phyloP scores from a whole-genome alignment of 225 moss, liverwort and hornwort genomes.

The Polytrichum formosum region DNA sequence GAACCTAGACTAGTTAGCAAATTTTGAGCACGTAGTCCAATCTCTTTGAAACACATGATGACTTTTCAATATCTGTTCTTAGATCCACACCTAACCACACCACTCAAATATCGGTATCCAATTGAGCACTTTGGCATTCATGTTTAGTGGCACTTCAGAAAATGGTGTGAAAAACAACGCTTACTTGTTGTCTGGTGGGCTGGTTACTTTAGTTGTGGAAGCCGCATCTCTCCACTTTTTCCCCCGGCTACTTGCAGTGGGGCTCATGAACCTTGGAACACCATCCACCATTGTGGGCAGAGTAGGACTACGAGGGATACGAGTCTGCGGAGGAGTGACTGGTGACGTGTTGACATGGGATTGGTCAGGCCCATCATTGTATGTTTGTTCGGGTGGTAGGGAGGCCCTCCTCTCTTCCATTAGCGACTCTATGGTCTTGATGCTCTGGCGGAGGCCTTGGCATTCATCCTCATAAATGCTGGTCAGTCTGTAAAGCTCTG shows the following conservation, averaged over 20 bases:
- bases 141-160: too few relatives aligned
- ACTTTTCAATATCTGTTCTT: too few relatives aligned
- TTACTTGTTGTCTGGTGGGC: slow-evolving; percentile 3
- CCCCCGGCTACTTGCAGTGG: slow-evolving; percentile 16
- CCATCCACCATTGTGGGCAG: background rate
- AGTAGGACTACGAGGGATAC: background rate
- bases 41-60: too few relatives aligned
- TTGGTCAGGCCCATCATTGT: background rate
- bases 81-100: too few relatives aligned
- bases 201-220: background rate
- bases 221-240: slow-evolving; percentile 3
- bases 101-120: too few relatives aligned
- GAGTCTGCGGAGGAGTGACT: background rate
- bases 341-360: background rate
- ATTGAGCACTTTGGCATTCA: too few relatives aligned
- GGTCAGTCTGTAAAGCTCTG: slow-evolving; percentile 12
- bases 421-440: slow-evolving; percentile 17
- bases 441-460: slow-evolving; percentile 14
- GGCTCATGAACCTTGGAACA: slow-evolving; percentile 22
- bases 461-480: slow-evolving; percentile 19
- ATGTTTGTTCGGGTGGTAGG: background rate
- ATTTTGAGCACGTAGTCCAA: too few relatives aligned
- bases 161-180: too few relatives aligned
- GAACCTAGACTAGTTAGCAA: too few relatives aligned
- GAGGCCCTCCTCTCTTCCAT: slow-evolving; percentile 17